Evolutionary conservation across 176 grass and related monocot species (phyloP).

Genomic region (Rhynchospora tenuis): DNA sequence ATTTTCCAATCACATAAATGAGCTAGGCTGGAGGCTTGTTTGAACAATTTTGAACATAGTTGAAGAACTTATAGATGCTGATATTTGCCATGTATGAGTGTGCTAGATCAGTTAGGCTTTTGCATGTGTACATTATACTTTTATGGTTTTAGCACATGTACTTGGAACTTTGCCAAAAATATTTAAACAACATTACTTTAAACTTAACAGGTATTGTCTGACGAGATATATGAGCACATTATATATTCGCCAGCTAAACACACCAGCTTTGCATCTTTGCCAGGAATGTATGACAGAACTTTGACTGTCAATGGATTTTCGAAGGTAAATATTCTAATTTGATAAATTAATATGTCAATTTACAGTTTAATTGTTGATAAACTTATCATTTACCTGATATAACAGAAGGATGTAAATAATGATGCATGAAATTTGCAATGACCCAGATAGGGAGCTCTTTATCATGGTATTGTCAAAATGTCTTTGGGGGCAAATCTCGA

Average conservation of each 20-base stretch:
- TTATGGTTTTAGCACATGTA: neutral
- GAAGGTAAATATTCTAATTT: conserved; percentile 37
- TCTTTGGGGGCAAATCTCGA: neutral
- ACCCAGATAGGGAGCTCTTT: neutral
- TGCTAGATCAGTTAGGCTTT: neutral
- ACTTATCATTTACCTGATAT: neutral
- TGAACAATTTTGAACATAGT: neutral
- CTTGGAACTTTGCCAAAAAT: neutral
- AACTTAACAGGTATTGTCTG: conserved; percentile 62
- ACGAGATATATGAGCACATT: conserved; percentile 88
- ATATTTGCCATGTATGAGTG: neutral
- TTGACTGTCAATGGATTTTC: conserved; percentile 69
- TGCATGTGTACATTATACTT: neutral
- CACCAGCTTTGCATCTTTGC: conserved; percentile 61
- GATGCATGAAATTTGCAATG: neutral
- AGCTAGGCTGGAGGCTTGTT: neutral
- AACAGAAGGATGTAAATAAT: neutral
- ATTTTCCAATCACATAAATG: neutral
- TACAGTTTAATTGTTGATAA: neutral
- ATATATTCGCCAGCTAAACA: conserved; percentile 58
- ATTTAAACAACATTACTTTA: neutral
- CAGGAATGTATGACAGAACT: conserved; percentile 73
- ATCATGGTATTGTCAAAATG: neutral
- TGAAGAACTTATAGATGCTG: neutral
- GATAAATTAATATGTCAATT: neutral